Base-by-base conservation (phyloP, 345 rosid species). In the Limnanthes douglasii region DNA sequence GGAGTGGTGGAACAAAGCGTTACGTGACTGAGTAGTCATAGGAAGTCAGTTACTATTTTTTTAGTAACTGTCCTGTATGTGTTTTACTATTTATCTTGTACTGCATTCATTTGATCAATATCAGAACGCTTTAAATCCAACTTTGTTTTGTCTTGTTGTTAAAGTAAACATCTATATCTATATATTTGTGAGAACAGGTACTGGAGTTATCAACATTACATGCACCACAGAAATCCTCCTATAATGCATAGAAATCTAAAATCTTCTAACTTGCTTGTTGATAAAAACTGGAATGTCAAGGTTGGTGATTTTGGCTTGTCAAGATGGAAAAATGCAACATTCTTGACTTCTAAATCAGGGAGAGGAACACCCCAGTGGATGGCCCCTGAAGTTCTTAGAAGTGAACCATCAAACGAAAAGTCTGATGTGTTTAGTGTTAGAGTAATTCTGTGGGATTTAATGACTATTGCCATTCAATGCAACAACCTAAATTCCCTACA, bases 331-430 rank as follows among this genome's bases (percentile, higher is more conserved):
- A 66, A 79, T 41, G 82, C 86, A 28, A 73, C 95, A 2, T 73
- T 69, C 60, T 38, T 88, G 34, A 60, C 83, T 35, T 57, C 93
- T 14, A 73, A 48, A 60, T 76, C 95, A 11, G 95, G 86, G 45
- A 60, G 70, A 64, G 90, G 97, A 76, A 88, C 95, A 1, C 92
- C 97, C 5, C 97, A 72, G 16, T 83, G 95, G 95, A 88, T 88
- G 97, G 88, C 95, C 5, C 97, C 94, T 21, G 97, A 88, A 74
- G 84, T 76, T 57, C 83, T 88, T 0, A 59, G 94, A 11, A 72
- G 63, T 22, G 97, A 88, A 41, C 92, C 95, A 43, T 83, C 86
- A 3, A 70, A 83, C 57, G 97, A 88, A 45, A 79, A 79, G 79
- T 83, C 78, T 31, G 97, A 88, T 55, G 90, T 88, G 41, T 88